Conservation (phyloP, 169 alveolate species). For the Plasmodium vivax region DNA sequence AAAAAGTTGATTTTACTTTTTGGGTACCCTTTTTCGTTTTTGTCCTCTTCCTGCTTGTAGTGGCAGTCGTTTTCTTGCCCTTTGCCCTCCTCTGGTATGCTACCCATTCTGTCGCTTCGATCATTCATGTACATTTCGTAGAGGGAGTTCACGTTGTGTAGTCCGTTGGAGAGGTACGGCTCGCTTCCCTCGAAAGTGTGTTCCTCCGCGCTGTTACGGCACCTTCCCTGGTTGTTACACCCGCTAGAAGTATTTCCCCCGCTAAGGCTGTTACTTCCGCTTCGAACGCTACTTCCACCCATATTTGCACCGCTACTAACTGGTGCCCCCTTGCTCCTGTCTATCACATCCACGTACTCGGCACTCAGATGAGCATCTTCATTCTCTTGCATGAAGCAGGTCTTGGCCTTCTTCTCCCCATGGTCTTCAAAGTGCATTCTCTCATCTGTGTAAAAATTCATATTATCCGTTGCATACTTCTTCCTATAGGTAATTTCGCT, state of each 20-base stretch:
- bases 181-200: background rate
- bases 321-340: background rate
- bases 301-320: background rate
- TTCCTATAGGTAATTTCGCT: slow-evolving; percentile 3
- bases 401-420: background rate
- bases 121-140: slow-evolving; percentile 12
- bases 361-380: background rate
- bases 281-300: background rate
- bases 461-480: background rate
- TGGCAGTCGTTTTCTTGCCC: background rate
- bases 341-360: background rate
- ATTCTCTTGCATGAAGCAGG: background rate
- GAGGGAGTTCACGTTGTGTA: background rate
- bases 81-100: background rate
- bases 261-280: background rate
- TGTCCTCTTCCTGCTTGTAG: background rate
- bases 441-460: background rate
- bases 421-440: background rate
- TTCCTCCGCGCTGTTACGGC: background rate
- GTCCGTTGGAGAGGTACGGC: background rate
- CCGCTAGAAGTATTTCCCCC: background rate
- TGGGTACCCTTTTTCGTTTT: background rate
- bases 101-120: background rate
- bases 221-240: background rate
- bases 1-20: background rate